phyloP scores from a whole-genome alignment of 331 rosid genomes.

The Stylosanthes scabra region DNA sequence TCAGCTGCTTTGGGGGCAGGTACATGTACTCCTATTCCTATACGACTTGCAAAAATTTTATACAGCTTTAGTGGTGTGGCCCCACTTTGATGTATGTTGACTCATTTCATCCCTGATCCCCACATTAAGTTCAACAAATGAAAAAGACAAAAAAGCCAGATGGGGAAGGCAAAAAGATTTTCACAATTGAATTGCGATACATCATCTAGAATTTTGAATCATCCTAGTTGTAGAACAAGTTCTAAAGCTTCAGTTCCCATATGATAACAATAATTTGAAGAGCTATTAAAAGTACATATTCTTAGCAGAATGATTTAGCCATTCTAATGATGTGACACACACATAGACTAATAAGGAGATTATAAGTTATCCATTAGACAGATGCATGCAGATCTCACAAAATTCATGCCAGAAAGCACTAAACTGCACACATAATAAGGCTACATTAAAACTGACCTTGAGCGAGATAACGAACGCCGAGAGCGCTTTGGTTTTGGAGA shows the following conservation, averaged over 20 bases:
- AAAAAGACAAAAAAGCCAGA: too few species aligned
- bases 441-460: conserved; percentile 59
- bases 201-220: conserved; percentile 9
- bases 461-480: conserved; percentile 51
- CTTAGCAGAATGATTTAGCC: neutral
- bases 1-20: too few species aligned
- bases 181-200: neutral
- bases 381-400: neutral
- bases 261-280: neutral
- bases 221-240: neutral
- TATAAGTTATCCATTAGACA: conserved; percentile 5
- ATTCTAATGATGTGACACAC: neutral
- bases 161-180: conserved; percentile 1
- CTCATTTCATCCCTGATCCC: too few species aligned
- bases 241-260: neutral
- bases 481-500: conserved; percentile 58
- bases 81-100: too few species aligned
- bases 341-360: neutral
- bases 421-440: conserved; percentile 19
- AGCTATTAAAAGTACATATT: neutral
- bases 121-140: too few species aligned
- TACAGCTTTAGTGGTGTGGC: too few species aligned
- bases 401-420: conserved; percentile 14
- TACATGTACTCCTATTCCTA: too few species aligned
- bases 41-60: too few species aligned